These are phyloP conservation scores for Nakazawaea ishiwadae DNA, from an alignment of 805 yeast genomes.

Conservation along the genomic window DNA sequence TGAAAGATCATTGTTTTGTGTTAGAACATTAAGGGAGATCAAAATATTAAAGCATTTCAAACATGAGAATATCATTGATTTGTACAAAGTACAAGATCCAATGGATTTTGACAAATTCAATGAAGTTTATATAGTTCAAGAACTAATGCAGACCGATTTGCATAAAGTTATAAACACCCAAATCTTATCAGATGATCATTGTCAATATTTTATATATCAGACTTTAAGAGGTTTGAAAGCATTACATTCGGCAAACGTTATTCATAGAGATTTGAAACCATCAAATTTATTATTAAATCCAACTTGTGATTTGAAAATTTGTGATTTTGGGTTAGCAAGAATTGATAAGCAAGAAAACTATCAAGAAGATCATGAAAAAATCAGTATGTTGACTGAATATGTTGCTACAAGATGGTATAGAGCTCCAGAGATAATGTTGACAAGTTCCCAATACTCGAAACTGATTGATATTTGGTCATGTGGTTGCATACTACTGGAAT, in stretches of 20 bases:
- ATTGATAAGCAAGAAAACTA: conserved; percentile 43
- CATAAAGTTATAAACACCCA: conserved; percentile 58
- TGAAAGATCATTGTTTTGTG: conserved; percentile 56
- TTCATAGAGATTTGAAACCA: conserved; percentile 77
- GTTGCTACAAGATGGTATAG: conserved; percentile 86
- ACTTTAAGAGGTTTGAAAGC: conserved; percentile 64
- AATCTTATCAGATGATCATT: conserved; percentile 58
- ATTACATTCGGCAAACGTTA: conserved; percentile 67
- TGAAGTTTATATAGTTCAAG: conserved; percentile 74
- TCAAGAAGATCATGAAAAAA: conserved; percentile 19
- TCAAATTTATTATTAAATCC: conserved; percentile 63
- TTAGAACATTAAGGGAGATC: conserved; percentile 68
- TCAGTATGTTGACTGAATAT: conserved; percentile 64
- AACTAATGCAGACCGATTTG: conserved; percentile 72
- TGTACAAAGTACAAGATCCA: conserved; percentile 66
- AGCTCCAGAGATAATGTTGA: conserved; percentile 80
- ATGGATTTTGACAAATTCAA: conserved; percentile 50
- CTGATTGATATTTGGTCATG: conserved; percentile 81
- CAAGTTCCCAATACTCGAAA: conserved; percentile 65
- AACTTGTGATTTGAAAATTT: conserved; percentile 69
- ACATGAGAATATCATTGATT: conserved; percentile 69
- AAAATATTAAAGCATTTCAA: conserved; percentile 59
- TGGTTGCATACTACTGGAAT: conserved; percentile 74
- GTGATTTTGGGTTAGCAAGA: conserved; percentile 77
- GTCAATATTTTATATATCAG: conserved; percentile 68